Evolutionary conservation across 768 basidiomycete genomes (phyloP).

Genomic region (Xerocomellus intermedius): DNA sequence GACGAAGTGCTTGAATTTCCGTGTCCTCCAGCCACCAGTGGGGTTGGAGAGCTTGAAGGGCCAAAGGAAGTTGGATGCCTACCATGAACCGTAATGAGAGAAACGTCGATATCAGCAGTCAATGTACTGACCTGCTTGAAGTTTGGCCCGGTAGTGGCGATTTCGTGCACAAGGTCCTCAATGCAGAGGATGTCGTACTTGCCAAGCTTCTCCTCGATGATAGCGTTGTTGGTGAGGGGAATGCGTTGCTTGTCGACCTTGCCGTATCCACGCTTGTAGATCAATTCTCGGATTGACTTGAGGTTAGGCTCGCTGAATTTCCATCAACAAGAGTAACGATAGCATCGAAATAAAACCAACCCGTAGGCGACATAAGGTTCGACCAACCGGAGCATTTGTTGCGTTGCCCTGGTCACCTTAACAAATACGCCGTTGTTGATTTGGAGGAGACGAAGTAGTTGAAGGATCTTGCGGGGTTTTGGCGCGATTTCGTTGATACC

Average conservation of each 20-base stretch:
- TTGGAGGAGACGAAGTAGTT: conserved; percentile 96
- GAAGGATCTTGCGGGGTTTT: conserved; percentile 98
- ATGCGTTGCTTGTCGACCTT: conserved; percentile 98
- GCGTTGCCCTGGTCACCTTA: conserved; percentile 93
- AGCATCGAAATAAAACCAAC: conserved; percentile 40
- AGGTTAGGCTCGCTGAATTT: conserved; percentile 83
- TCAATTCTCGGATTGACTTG: conserved; percentile 92
- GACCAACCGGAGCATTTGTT: conserved; percentile 96
- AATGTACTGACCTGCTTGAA: conserved; percentile 85
- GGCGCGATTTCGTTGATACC: conserved; percentile 99
- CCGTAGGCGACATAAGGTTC: conserved; percentile 98
- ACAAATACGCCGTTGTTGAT: conserved; percentile 99
- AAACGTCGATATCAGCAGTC: background rate
- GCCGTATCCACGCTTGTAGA: conserved; percentile 99
- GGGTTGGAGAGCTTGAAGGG: conserved; percentile 99
- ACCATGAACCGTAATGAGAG: background rate
- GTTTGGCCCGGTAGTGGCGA: conserved; percentile 92
- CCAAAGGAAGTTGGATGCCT: conserved; percentile 97
- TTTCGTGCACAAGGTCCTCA: conserved; percentile 97
- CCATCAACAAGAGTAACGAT: conserved; percentile 1
- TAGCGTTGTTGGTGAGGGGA: conserved; percentile 87
- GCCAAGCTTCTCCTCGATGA: conserved; percentile 89
- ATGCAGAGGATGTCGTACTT: conserved; percentile 95
- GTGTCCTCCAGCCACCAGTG: conserved; percentile 94
- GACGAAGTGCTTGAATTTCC: conserved; percentile 97